A percentile compares a stretch with the other conserved stretches of the same genome.
Conservation (phyloP, 148 eudicot species). For the Chenopodium quinoa region DNA sequence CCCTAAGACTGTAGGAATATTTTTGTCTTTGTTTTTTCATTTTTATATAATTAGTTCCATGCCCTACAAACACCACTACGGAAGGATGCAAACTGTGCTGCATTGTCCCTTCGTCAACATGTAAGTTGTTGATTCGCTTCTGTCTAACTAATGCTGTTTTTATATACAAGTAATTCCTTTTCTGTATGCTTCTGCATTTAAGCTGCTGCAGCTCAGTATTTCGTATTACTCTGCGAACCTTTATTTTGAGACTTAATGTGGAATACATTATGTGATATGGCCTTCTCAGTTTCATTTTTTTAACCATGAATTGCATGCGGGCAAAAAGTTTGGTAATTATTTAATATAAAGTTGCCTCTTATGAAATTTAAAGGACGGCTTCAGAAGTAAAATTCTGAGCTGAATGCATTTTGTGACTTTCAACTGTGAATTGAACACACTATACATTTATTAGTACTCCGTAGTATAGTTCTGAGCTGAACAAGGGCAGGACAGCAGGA, state of each 20-base stretch:
- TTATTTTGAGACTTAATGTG: conserved; percentile 16
- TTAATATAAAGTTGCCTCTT: neutral
- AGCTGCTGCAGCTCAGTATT: neutral
- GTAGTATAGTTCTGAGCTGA: too few relatives aligned
- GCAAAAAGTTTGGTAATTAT: neutral
- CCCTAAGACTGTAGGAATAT: conserved; percentile 23
- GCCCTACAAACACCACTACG: conserved; percentile 28
- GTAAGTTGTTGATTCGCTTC: conserved; percentile 17
- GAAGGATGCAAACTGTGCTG: conserved; percentile 24
- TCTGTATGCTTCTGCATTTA: conserved; percentile 14
- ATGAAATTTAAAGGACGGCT: conserved; percentile 19
- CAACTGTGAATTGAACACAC: too few relatives aligned
- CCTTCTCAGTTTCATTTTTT: conserved; percentile 13
- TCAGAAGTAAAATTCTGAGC: conserved; percentile 1
- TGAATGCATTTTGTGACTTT: neutral
- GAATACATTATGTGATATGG: conserved; percentile 24
- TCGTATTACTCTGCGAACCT: neutral
- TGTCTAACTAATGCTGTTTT: neutral
- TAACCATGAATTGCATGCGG: conserved; percentile 27
- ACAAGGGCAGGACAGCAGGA: too few relatives aligned
- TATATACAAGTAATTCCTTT: neutral
- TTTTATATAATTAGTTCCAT: conserved; percentile 25
- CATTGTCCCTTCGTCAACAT: conserved; percentile 17
- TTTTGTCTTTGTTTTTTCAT: too few relatives aligned
- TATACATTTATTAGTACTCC: too few relatives aligned